Conservation (phyloP, 169 alveolate species). For the Plasmodium berghei region DNA sequence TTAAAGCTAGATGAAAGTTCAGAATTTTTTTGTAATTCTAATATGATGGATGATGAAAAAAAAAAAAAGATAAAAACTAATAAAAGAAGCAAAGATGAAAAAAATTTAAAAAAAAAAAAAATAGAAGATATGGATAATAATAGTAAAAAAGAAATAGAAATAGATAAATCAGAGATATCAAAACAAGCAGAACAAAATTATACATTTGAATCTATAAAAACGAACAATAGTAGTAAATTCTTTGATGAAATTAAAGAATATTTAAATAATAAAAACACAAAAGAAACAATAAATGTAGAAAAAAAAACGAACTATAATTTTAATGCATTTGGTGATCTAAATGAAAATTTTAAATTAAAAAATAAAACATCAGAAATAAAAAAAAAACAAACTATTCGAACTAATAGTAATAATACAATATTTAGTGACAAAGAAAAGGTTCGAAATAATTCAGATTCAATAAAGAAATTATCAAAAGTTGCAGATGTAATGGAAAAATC, state of each 20-base stretch:
- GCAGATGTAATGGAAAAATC: no score
- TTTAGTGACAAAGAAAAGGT: no score
- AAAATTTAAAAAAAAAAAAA: background rate
- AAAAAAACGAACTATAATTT: background rate
- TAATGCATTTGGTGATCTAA: no score
- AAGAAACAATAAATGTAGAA: conserved; percentile 7
- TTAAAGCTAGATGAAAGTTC: background rate
- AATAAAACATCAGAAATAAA: no score
- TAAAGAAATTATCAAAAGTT: no score
- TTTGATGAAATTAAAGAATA: conserved; percentile 55
- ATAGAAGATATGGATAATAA: background rate
- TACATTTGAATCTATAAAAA: conserved; percentile 17
- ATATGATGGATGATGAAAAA: background rate
- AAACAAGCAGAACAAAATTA: conserved; percentile 3
- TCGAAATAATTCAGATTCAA: no score
- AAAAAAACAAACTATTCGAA: no score
- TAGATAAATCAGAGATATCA: background rate
- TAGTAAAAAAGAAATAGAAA: background rate
- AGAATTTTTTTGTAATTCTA: background rate
- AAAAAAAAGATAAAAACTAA: background rate
- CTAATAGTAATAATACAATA: no score
- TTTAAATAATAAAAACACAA: conserved; percentile 10
- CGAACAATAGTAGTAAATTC: conserved; percentile 29
- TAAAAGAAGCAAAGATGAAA: background rate
- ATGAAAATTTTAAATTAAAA: no score